Conservation (phyloP, 202 grass and related monocot species). For the Eragrostis tef region DNA sequence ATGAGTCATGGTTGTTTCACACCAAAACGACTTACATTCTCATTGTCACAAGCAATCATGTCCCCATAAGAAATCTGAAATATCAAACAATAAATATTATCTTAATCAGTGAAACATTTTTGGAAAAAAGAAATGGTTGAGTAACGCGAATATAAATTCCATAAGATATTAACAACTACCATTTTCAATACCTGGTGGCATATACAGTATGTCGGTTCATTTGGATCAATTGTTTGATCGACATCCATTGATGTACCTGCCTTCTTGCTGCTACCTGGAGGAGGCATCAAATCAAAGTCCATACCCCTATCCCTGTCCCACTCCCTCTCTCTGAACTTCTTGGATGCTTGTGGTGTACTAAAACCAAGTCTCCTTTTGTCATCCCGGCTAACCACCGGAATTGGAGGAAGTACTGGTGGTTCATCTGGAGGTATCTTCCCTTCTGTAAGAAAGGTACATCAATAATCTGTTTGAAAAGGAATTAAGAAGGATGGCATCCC, state of each 20-base stretch:
- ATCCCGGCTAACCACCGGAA: constrained; percentile 60
- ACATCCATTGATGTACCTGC: constrained; percentile 60
- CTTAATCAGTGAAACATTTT: constrained; percentile 15
- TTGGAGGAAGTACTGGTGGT: constrained; percentile 70
- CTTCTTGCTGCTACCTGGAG: constrained; percentile 92
- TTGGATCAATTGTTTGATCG: constrained; percentile 83
- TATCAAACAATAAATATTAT: constrained; percentile 40
- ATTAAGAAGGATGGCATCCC: neutral
- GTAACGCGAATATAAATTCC: constrained; percentile 12
- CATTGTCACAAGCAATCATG: constrained; percentile 99
- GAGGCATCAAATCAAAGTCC: constrained; percentile 94
- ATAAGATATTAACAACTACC: constrained; percentile 16
- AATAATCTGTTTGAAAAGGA: constrained; percentile 30
- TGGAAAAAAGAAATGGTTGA: constrained; percentile 11
- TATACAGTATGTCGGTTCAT: constrained; percentile 97
- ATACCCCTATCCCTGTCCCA: constrained; percentile 83
- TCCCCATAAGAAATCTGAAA: constrained; percentile 95
- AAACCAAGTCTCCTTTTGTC: constrained; percentile 73
- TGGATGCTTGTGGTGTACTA: constrained; percentile 86
- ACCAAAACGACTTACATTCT: constrained; percentile 76
- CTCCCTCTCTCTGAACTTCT: constrained; percentile 80
- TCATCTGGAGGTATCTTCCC: constrained; percentile 86
- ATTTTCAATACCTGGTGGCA: constrained; percentile 81
- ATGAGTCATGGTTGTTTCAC: constrained; percentile 13
- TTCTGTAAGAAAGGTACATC: constrained; percentile 58